A percentile compares a stretch with the other conserved stretches of the same genome.
These are phyloP conservation scores for Porphyrellus cyaneotinctus DNA, from an alignment of 768 basidiomycete genomes.

Conservation along the genomic window DNA sequence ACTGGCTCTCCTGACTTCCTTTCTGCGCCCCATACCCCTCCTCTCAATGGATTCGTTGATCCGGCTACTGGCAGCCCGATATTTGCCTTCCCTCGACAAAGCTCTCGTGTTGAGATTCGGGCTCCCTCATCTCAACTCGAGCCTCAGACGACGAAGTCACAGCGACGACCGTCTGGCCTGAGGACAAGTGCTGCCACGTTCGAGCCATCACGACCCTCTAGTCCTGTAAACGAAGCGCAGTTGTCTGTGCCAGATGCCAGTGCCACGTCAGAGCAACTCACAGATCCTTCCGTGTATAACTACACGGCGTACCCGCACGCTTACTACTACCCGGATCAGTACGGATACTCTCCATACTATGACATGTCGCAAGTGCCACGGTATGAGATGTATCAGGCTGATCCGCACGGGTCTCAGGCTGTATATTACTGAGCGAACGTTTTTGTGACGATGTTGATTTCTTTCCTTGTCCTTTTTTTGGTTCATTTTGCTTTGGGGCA, in stretches of 20 bases:
- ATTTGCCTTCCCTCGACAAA: conserved; percentile 70
- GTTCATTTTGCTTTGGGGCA: conserved; percentile 19
- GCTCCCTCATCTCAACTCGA: conserved; percentile 42
- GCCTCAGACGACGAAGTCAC: conserved; percentile 20
- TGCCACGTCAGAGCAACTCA: conserved; percentile 22
- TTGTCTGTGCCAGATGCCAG: conserved; percentile 10
- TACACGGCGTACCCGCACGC: conserved; percentile 55
- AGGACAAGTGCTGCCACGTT: conserved; percentile 51
- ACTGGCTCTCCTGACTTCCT: conserved; percentile 62
- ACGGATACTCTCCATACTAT: conserved; percentile 63
- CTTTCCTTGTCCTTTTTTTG: conserved; percentile 9
- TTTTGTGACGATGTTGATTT: conserved; percentile 6
- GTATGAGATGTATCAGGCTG: conserved; percentile 64
- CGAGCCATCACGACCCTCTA: conserved; percentile 39
- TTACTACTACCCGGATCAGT: conserved; percentile 71
- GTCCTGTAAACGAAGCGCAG: conserved; percentile 19
- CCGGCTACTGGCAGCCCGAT: conserved; percentile 64
- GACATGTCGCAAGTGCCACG: conserved; percentile 62
- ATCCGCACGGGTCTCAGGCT: conserved; percentile 45
- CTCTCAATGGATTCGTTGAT: conserved; percentile 61
- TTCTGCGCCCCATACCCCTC: conserved; percentile 56
- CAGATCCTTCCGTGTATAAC: conserved; percentile 42
- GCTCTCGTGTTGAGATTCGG: conserved; percentile 70
- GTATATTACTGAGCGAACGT: conserved; percentile 53
- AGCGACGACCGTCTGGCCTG: conserved; percentile 37